Conservation (phyloP, 1,284 basidiomycete genomes). For the Cystobasidium slooffiae region DNA sequence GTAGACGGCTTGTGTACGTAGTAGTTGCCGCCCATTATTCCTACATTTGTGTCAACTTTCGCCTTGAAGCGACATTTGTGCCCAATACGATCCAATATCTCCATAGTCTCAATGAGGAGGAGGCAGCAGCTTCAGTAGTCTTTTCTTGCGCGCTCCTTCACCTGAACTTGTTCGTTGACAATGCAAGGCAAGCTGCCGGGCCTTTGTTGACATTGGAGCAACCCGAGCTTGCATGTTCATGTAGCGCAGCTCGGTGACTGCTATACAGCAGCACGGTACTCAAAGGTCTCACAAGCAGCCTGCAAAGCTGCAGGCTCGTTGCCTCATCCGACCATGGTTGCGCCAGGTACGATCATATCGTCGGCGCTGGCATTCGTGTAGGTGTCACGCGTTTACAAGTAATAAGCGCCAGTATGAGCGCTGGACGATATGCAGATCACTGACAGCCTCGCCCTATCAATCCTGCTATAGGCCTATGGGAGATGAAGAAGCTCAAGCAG, state of each 20-base stretch:
- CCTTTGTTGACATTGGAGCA: conserved; percentile 14
- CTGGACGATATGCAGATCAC: too few species aligned
- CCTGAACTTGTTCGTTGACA: neutral
- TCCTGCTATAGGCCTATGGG: conserved; percentile 18
- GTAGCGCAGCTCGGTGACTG: neutral
- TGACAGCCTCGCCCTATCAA: neutral
- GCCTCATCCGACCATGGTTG: conserved; percentile 17
- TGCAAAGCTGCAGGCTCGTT: neutral
- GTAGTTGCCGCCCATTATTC: neutral
- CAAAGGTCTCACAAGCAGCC: neutral
- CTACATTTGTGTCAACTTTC: neutral
- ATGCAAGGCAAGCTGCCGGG: neutral
- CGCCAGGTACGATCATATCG: conserved; percentile 31
- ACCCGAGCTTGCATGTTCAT: neutral
- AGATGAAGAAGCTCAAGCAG: conserved; percentile 32
- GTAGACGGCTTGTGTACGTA: neutral
- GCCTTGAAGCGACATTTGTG: conserved; percentile 8
- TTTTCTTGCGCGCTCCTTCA: too few species aligned
- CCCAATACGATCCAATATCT: too few species aligned
- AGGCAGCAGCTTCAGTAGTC: too few species aligned
- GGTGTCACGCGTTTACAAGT: neutral
- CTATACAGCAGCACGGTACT: neutral
- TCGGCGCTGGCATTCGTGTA: conserved; percentile 39
- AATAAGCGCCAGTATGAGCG: too few species aligned
- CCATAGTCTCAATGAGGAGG: too few species aligned